Conservation (phyloP, 2,329 filamentous ascomycete genomes). For the Paraphoma chrysanthemicola region DNA sequence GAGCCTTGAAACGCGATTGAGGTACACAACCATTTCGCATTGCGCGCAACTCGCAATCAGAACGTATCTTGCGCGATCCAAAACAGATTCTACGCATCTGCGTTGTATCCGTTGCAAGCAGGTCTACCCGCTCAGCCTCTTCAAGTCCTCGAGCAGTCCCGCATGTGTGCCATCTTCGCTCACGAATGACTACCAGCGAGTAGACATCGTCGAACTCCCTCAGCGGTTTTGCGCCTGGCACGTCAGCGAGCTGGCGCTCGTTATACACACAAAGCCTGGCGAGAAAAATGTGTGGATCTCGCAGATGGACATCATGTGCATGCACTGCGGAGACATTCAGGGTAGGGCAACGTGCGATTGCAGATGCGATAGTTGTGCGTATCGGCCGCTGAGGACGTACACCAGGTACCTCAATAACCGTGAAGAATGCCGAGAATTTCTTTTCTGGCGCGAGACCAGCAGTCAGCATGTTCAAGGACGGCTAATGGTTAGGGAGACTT, state of each 20-base stretch:
- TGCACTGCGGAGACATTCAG: slow-evolving; percentile 43
- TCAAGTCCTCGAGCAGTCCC: slow-evolving; percentile 39
- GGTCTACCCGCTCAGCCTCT: slow-evolving; percentile 35
- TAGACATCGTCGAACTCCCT: slow-evolving; percentile 38
- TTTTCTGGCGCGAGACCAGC: slow-evolving; percentile 31
- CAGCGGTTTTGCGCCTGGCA: slow-evolving; percentile 44
- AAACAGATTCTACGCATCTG: slow-evolving; percentile 14
- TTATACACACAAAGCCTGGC: slow-evolving; percentile 23
- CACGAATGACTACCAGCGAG: slow-evolving; percentile 5
- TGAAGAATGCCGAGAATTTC: slow-evolving; percentile 24
- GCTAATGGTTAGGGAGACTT: slow-evolving; percentile 36
- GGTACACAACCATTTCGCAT: slow-evolving; percentile 17
- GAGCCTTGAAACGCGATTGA: slow-evolving; percentile 18
- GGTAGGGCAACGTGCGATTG: slow-evolving; percentile 35
- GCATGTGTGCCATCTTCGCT: slow-evolving; percentile 24
- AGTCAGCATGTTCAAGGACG: slow-evolving; percentile 4
- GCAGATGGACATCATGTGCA: slow-evolving; percentile 36
- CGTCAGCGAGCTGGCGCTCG: slow-evolving; percentile 33
- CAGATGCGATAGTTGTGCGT: slow-evolving; percentile 40
- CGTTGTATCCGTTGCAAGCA: slow-evolving; percentile 43
- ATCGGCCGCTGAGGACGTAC: slow-evolving; percentile 35
- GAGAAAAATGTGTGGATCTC: slow-evolving; percentile 41
- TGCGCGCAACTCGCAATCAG: slow-evolving; percentile 41
- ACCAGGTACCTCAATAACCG: slow-evolving; percentile 41
- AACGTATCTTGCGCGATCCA: slow-evolving; percentile 26